Evolutionary conservation across 805 yeast species (phyloP), one percentile per base, ranked within the genome.

Genomic region (Wickerhamiella australiensis): DNA sequence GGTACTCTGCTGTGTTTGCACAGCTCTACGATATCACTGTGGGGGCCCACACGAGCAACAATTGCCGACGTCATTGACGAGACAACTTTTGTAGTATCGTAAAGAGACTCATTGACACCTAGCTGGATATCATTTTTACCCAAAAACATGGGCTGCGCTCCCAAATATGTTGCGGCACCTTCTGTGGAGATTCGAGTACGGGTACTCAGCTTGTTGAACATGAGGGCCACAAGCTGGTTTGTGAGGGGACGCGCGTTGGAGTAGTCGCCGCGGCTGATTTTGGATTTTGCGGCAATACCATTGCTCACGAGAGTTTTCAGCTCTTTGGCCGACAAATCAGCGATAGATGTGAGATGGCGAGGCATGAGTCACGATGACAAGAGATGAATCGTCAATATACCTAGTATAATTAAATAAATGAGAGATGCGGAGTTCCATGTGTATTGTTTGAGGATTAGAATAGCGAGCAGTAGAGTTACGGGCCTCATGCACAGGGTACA

Each of bases 61-160:
- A 92, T 78, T 55, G 95, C 82, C n/a, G 95, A 82, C 1, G 94
- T 85, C 98, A 92, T 92, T 1, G 96, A 87, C 12, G 95, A 83
- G 3, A 92, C 76, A 31, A 92, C 95, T 56, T 77, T 79, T 15
- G 95, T 75, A 1, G 96, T 83, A 65, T 92, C 98, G 59, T 83
- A 82, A 52, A 86, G 68, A 0, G 92, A 75, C 70, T 92, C 98
- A 62, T 92, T 92, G 41, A 86, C 95, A 41, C 98, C 98, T 50
- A 92, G 71, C 67, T 92, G 98, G 62, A 92, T 92, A 59, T 92
- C 98, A 57, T 88, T 96, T 59, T 83, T 86, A 46, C 98, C 97
- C 56, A 92, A 72, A 61, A 92, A 92, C 92, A 92, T 83, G 11
- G 98, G 96, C 58, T 82, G 92, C 5, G 88, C 97, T 17, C 97